These are phyloP conservation scores for Eimeria praecox DNA, from an alignment of 169 alveolate genomes.

Conservation along the genomic window DNA sequence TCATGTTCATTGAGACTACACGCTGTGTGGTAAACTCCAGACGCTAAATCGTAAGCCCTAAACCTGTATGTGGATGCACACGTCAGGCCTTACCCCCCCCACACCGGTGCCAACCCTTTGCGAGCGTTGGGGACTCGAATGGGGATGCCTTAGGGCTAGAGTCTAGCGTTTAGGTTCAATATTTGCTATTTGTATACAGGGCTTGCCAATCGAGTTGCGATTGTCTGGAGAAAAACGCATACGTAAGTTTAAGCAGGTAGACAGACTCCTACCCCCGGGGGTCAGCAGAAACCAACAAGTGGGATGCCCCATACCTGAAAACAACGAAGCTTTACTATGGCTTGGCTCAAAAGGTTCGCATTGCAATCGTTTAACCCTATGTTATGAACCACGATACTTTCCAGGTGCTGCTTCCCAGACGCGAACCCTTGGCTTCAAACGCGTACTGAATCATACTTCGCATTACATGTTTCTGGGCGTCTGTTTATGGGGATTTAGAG, in stretches of 20 bases:
- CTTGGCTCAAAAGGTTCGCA: slow-evolving; percentile 38
- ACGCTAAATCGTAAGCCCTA: not conserved
- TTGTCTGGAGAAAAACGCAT: slow-evolving; percentile 15
- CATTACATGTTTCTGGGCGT: not conserved
- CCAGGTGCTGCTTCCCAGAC: not conserved
- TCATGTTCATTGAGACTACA: not conserved
- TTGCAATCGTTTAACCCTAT: not conserved
- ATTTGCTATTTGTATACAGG: not conserved
- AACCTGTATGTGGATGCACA: too few relatives aligned
- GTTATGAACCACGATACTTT: not conserved
- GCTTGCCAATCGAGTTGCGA: slow-evolving; percentile 13
- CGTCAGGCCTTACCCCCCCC: not conserved
- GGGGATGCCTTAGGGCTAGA: not conserved
- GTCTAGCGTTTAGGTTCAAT: not conserved
- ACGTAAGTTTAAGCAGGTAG: not conserved
- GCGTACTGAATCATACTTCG: not conserved
- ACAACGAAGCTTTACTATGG: slow-evolving; percentile 17
- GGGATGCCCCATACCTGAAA: slow-evolving; percentile 15
- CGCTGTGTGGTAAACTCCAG: not conserved
- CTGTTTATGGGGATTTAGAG: not conserved
- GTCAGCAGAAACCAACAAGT: not conserved
- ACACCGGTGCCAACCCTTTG: too few relatives aligned
- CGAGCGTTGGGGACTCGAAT: not conserved
- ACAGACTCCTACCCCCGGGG: slow-evolving; percentile 56
- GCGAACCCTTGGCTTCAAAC: not conserved